Evolutionary conservation across 306 rosid genomes (phyloP).

Genomic region (Glycine latifolia): DNA sequence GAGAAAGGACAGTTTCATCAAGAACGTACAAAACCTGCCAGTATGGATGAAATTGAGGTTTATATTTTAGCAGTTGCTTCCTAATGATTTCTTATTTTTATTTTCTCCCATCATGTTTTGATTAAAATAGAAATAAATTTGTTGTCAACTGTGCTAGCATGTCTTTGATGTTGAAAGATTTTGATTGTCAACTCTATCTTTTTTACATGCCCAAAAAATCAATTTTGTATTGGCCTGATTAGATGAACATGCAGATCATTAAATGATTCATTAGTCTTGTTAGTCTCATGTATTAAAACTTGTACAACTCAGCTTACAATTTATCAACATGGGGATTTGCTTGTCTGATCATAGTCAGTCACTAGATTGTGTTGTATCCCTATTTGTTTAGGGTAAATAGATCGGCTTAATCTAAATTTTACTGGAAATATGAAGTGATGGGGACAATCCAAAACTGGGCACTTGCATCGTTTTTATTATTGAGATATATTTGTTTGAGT

Average conservation of each 20-base stretch:
- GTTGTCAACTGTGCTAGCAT: conserved; percentile 2
- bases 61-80: conserved; percentile 34
- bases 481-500: not conserved
- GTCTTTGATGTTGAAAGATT: conserved; percentile 6
- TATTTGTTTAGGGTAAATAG: too few relatives aligned
- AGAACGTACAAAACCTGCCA: conserved; percentile 59
- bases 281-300: too few relatives aligned
- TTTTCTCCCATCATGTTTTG: not conserved
- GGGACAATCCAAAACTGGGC: too few relatives aligned
- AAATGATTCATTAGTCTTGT: not conserved
- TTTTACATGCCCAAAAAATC: not conserved
- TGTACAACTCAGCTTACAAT: not conserved
- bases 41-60: conserved; percentile 61
- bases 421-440: not conserved
- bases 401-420: not conserved
- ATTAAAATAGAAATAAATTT: not conserved
- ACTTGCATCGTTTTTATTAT: not conserved
- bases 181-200: not conserved
- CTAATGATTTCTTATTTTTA: not conserved
- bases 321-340: too few relatives aligned
- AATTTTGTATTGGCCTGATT: not conserved
- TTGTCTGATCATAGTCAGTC: too few relatives aligned
- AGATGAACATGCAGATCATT: not conserved
- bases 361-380: too few relatives aligned
- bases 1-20: conserved; percentile 93